Conservation (phyloP, 2,329 filamentous ascomycete species). For the Pyricularia grisea region DNA sequence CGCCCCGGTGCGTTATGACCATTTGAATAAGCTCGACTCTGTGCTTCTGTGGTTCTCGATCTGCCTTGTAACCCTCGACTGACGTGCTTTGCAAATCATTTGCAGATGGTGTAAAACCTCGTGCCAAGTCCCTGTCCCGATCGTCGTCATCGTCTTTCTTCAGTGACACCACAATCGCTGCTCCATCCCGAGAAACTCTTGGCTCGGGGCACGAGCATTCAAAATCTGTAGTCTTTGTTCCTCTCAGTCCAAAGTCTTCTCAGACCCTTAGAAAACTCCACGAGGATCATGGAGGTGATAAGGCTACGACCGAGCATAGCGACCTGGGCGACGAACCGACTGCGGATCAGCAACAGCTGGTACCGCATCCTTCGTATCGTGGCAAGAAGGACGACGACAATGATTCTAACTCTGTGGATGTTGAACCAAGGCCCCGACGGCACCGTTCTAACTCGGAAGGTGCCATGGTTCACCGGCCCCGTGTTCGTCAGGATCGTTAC, state of each 20-base stretch:
- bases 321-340: constrained; percentile 1
- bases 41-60: not conserved
- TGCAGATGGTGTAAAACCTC: constrained; percentile 9
- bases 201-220: not conserved
- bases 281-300: constrained; percentile 18
- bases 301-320: constrained; percentile 2
- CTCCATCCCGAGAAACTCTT: not conserved
- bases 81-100: too few species aligned
- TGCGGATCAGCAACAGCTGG: constrained; percentile 3
- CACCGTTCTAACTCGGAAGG: constrained; percentile 23
- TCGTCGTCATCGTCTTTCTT: not conserved
- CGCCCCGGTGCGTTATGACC: constrained; percentile 10
- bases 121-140: not conserved
- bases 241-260: constrained; percentile 39
- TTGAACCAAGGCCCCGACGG: constrained; percentile 8
- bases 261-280: constrained; percentile 33
- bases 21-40: not conserved
- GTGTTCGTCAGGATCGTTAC: constrained; percentile 13
- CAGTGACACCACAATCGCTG: not conserved
- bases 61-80: not conserved
- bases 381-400: constrained; percentile 9
- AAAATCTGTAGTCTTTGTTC: constrained; percentile 37
- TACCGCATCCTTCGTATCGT: constrained; percentile 11
- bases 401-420: constrained; percentile 2
- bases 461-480: constrained; percentile 19